Base-by-base conservation (phyloP, 2,329 filamentous ascomycete genomes). In the Fusarium torreyae region DNA sequence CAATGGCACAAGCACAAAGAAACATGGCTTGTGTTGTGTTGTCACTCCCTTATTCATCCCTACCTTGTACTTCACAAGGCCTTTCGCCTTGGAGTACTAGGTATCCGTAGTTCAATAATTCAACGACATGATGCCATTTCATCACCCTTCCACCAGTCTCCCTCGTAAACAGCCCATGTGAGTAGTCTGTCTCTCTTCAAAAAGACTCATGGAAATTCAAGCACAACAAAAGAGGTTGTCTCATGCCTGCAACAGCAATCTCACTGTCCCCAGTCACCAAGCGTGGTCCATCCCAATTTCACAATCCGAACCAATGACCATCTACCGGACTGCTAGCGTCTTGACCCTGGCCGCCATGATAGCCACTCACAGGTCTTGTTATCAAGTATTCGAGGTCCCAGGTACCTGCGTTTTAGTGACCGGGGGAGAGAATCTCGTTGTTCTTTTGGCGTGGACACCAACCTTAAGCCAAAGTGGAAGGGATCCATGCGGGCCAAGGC, bases 181-280 rank as follows among this genome's bases (percentile, higher is more conserved):
- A 39, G 24, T 38, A 36, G 43, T 15, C 28, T 26, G 39, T 14
- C 40, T 18, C n/a, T 48, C 26, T 64, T 24, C 22, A 44, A 39
- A 42, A 64, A 64, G 17, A 39, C 20, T 52, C 15, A 40, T 43
- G 38, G 34, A 24, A 59, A 44, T 54, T 36, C 24, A 48, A 58
- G 22, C 52, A 50, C 42, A 43, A 18, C 28, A 59, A 63, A 73
- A 63, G 45, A 63, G 62, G 62, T 38, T 72, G 72, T 64, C 67
- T 69, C 69, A 72, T 67, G 66, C 59, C 56, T 68, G 71, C 62
- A 70, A 70, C 53, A 72, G 69, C 69, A 74, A 75, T 74, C 72
- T 75, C 69, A 69, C 58, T 57, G 42, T 57, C 67, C 66, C 72
- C 54, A 57, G 71, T 69, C 69, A 57, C 66, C 59, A 73, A 69